Percentiles rank a stretch among this genome's conserved stretches.
These are phyloP conservation scores for Metrosideros polymorpha DNA, from an alignment of 441 rosid genomes.

Conservation along the genomic window DNA sequence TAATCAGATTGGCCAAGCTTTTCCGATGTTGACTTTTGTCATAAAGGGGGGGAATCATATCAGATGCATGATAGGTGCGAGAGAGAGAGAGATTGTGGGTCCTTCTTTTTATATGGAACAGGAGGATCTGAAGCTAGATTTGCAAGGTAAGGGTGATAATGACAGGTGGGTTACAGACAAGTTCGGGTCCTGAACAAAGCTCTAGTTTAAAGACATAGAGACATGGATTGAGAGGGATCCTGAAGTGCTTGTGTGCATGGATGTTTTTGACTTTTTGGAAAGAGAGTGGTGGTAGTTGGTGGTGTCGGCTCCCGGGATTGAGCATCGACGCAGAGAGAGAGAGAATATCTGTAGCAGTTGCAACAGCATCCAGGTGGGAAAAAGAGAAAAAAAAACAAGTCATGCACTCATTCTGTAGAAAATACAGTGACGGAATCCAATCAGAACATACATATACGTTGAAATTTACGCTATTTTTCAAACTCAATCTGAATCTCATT, in stretches of 20 bases:
- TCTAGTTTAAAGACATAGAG: not conserved
- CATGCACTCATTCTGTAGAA: not conserved
- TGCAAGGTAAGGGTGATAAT: slow-evolving; percentile 27
- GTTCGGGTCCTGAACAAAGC: not conserved
- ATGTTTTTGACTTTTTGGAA: slow-evolving; percentile 22
- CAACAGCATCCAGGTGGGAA: not conserved
- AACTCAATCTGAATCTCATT: not conserved
- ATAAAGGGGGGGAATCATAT: not conserved
- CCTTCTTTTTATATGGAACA: slow-evolving; percentile 21
- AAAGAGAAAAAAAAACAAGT: not conserved
- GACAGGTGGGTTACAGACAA: slow-evolving; percentile 32
- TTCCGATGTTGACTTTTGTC: slow-evolving; percentile 17
- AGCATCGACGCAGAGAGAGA: not conserved
- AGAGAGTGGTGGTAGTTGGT: slow-evolving; percentile 7
- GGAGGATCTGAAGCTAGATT: slow-evolving; percentile 36
- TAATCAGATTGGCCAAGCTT: not conserved
- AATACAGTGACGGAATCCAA: not conserved
- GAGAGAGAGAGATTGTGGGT: not conserved
- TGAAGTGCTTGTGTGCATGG: slow-evolving; percentile 18
- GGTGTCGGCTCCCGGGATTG: slow-evolving; percentile 23
- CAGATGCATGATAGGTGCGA: not conserved
- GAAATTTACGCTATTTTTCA: not conserved
- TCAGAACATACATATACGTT: not conserved
- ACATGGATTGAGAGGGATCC: not conserved
- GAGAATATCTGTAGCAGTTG: not conserved